These are phyloP conservation scores for Aspergillus proliferans DNA, from an alignment of 2,329 filamentous ascomycete species.

Conservation along the genomic window DNA sequence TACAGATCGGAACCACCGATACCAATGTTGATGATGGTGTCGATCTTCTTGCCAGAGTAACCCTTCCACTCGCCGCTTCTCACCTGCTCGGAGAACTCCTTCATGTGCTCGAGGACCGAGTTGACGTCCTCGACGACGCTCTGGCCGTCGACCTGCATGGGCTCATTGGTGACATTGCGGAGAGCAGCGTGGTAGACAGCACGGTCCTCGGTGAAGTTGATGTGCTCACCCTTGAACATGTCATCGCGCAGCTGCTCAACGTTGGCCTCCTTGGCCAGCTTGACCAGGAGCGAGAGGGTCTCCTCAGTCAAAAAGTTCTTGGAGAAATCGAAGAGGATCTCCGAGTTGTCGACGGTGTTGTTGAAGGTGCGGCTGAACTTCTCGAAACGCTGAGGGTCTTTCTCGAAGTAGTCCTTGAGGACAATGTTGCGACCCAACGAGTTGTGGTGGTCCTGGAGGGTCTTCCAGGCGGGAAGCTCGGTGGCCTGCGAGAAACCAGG, in stretches of 20 bases:
- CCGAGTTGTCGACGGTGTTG: conserved; percentile 68
- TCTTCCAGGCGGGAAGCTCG: conserved; percentile 78
- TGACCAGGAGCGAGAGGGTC: conserved; percentile 76
- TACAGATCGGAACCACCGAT: conserved; percentile 98
- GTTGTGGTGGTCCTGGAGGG: conserved; percentile 86
- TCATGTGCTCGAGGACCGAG: conserved; percentile 90
- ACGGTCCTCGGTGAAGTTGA: conserved; percentile 97
- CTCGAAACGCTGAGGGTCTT: conserved; percentile 79
- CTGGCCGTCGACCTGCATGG: conserved; percentile 76
- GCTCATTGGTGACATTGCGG: conserved; percentile 79
- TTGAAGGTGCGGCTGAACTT: conserved; percentile 84
- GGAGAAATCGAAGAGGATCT: conserved; percentile 96
- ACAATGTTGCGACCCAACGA: conserved; percentile 81
- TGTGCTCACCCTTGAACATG: conserved; percentile 97
- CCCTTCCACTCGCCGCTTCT: conserved; percentile 95
- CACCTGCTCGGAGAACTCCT: conserved; percentile 93
- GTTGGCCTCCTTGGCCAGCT: conserved; percentile 85
- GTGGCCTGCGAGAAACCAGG: conserved; percentile 62
- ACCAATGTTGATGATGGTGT: conserved; percentile 93
- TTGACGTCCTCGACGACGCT: conserved; percentile 94
- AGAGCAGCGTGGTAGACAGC: conserved; percentile 94
- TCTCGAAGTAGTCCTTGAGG: conserved; percentile 85
- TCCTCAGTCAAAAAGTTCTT: conserved; percentile 98
- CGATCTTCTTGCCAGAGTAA: conserved; percentile 93
- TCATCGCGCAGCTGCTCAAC: conserved; percentile 90